phyloP scores from a whole-genome alignment of 1,284 basidiomycete species.

The Marasmius oreades region DNA sequence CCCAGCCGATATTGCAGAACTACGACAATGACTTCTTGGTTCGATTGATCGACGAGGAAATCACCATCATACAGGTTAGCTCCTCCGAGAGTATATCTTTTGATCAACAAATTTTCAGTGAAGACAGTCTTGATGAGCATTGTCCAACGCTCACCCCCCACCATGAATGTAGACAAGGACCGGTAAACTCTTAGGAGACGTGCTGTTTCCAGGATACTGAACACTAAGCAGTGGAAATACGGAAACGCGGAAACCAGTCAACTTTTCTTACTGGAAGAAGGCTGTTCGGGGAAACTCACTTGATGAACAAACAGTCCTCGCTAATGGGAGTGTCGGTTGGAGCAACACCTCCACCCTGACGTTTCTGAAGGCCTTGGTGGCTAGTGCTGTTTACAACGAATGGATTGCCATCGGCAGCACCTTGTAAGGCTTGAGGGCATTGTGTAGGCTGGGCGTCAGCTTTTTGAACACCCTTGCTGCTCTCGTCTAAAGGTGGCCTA shows the following conservation, averaged over 20 bases:
- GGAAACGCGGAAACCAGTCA: no score
- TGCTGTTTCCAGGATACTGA: constrained; percentile 15
- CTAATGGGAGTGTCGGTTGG: neutral
- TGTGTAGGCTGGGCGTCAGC: constrained; percentile 27
- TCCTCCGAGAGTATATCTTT: constrained; percentile 5
- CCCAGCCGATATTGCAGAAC: constrained; percentile 40
- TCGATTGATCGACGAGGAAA: constrained; percentile 23
- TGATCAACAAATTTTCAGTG: neutral
- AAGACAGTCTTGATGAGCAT: neutral
- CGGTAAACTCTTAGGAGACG: constrained; percentile 20
- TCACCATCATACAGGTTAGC: neutral
- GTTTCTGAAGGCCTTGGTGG: neutral
- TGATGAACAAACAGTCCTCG: constrained; percentile 42
- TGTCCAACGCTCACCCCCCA: constrained; percentile 4
- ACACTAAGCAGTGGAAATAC: constrained; percentile 20
- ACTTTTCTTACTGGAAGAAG: no score
- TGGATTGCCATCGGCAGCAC: constrained; percentile 21
- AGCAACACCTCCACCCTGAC: constrained; percentile 2
- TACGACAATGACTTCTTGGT: constrained; percentile 31
- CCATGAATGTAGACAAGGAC: constrained; percentile 23
- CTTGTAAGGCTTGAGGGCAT: constrained; percentile 24
- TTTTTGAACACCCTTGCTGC: constrained; percentile 25
- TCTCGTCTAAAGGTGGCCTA: constrained; percentile 21
- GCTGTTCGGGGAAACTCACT: no score
- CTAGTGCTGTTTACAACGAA: constrained; percentile 12